phyloP scores from a whole-genome alignment of 192 early-diverging fungal genomes.

The Chytriomyces sp. region DNA sequence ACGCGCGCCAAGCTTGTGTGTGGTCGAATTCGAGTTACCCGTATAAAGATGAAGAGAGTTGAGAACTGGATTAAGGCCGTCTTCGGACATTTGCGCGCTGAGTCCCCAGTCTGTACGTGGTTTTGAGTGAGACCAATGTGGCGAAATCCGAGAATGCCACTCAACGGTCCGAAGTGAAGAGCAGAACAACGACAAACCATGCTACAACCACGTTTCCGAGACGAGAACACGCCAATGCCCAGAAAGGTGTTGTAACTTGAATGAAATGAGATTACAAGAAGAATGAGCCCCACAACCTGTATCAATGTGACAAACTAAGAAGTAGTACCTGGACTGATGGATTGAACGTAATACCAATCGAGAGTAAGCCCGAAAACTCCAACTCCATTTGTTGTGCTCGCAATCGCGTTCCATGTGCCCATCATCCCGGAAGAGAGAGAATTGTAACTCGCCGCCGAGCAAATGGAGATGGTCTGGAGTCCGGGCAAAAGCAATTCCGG shows the following conservation, averaged over 20 bases:
- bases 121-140: not conserved
- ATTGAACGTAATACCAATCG: constrained; percentile 23
- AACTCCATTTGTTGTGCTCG: constrained; percentile 16
- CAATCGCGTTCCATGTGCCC: not conserved
- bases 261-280: no score
- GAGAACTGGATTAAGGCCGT: constrained; percentile 4
- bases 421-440: not conserved
- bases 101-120: constrained; percentile 9
- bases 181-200: not conserved
- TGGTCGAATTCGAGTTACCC: constrained; percentile 19
- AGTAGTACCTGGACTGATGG: not conserved
- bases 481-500: constrained; percentile 16
- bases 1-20: not conserved
- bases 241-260: constrained; percentile 32
- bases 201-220: constrained; percentile 9
- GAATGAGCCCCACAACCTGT: no score
- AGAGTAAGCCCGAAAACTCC: constrained; percentile 24
- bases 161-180: constrained; percentile 4
- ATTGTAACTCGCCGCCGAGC: not conserved
- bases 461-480: not conserved
- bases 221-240: constrained; percentile 5
- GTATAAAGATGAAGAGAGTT: constrained; percentile 9
- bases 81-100: constrained; percentile 8
- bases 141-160: not conserved
- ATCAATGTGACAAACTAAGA: no score